phyloP scores from a whole-genome alignment of 164 flowering plant species.

The Macadamia integrifolia region DNA sequence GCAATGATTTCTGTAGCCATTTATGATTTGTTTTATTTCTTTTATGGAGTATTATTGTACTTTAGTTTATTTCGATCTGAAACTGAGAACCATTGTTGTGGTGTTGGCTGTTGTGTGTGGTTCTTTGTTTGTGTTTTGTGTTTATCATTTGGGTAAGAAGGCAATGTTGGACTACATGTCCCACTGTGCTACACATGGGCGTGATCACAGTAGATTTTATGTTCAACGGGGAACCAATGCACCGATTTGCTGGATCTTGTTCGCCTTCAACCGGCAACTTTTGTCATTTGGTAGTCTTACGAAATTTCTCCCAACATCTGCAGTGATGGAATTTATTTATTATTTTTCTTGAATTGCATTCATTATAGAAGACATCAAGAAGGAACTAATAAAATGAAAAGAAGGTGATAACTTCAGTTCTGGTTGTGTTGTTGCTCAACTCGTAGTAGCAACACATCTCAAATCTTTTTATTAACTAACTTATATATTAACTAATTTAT shows the following conservation, averaged over 20 bases:
- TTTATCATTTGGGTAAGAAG: constrained; percentile 62
- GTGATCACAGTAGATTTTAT: constrained; percentile 47
- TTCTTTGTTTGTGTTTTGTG: constrained; percentile 55
- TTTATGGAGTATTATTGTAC: constrained; percentile 16
- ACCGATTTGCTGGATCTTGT: constrained; percentile 62
- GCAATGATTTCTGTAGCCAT: neutral
- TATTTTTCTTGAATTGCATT: constrained; percentile 23
- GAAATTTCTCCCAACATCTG: constrained; percentile 44
- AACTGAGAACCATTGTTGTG: constrained; percentile 66
- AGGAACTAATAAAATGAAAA: constrained; percentile 2
- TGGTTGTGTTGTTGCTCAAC: constrained; percentile 13
- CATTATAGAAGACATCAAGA: constrained; percentile 27
- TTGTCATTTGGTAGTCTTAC: constrained; percentile 59
- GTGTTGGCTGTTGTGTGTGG: constrained; percentile 79
- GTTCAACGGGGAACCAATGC: constrained; percentile 57
- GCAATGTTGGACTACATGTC: constrained; percentile 67
- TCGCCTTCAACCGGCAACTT: constrained; percentile 54
- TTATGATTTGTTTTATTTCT: constrained; percentile 8
- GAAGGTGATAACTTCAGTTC: constrained; percentile 3
- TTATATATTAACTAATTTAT: constrained; percentile 5
- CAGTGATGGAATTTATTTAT: constrained; percentile 45
- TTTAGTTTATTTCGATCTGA: constrained; percentile 29
- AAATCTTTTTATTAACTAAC: neutral
- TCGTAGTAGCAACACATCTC: constrained; percentile 7
- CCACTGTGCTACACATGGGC: constrained; percentile 54